Evolutionary conservation across 2,329 filamentous ascomycete species (phyloP), one percentile per base, ranked within the genome.

Genomic region (Fusarium irregulare): DNA sequence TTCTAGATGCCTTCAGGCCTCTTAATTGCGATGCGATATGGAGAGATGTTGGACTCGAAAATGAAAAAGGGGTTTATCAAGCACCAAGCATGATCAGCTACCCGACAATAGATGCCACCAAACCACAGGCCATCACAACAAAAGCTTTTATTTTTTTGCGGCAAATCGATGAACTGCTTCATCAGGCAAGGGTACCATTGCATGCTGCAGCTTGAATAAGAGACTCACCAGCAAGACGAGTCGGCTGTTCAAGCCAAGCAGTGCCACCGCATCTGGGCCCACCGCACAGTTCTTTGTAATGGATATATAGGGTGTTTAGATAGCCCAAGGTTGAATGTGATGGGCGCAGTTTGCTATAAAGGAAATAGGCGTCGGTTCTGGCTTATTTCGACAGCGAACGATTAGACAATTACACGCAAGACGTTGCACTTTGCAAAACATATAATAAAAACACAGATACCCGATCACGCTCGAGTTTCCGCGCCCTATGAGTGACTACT

Each of bases 1-100:
- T 25, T 37, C 34, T 48, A 79, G 77, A 47, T 79, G 77, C 54
- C 72, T 77, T 55, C 76, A 77, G 64, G 76, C 76, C 37, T 76
- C 63, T 34, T 66, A 66, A 40, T 40, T 16, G n/a, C 7, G 71
- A 60, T 42, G 44, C 37, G 46, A 63, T 37, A 54, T 64, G 40
- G 51, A 64, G 63, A 65, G 57, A 71, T 69, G 45, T 65, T 48
- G 45, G 60, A 59, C 41, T 25, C 51, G 55, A 60, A 50, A 28
- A 65, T 64, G 66, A 59, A 51, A 59, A 46, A 40, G 65, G 54
- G 56, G 56, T 60, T 49, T 55, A 32, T 47, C 40, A 50, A 53
- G 23, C 42, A 21, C 37, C 28, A 28, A 40, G 54, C 25, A 46
- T 27, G 42, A 56, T 32, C 50, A 57, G 37, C 11, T n/a, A 23